Evolutionary conservation across 345 rosid species (phyloP).

Genomic region (Cardamine occulta): DNA sequence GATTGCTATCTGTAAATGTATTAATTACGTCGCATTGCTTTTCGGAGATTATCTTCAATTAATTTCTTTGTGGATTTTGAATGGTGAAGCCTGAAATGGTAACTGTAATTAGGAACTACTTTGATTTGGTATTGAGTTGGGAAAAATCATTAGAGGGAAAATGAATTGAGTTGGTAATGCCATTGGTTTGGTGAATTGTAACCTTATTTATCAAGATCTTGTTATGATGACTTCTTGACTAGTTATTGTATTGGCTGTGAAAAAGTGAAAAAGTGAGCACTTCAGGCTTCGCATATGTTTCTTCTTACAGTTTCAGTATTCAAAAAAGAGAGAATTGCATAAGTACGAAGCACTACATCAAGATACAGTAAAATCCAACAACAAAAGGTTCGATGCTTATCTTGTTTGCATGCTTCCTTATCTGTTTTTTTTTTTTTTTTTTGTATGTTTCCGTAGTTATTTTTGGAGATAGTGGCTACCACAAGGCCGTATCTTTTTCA

Average conservation of each 20-base stretch:
- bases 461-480: slow-evolving; percentile 23
- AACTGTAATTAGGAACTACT: too few relatives aligned
- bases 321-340: slow-evolving; percentile 10
- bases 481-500: not conserved
- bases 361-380: slow-evolving; percentile 29
- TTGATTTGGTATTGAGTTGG: not conserved
- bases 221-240: slow-evolving; percentile 31
- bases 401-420: slow-evolving; percentile 35
- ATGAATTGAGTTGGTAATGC: slow-evolving; percentile 3
- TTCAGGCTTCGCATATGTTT: slow-evolving; percentile 29
- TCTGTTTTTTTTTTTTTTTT: not conserved
- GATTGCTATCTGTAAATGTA: not conserved
- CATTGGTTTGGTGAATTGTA: slow-evolving; percentile 17
- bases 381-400: slow-evolving; percentile 23
- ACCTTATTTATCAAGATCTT: slow-evolving; percentile 11
- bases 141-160: slow-evolving; percentile 10
- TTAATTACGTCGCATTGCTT: not conserved
- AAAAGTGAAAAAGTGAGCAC: slow-evolving; percentile 9
- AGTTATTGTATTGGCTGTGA: slow-evolving; percentile 2
- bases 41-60: not conserved
- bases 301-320: slow-evolving; percentile 1
- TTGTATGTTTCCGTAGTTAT: not conserved
- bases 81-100: not conserved
- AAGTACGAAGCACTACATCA: slow-evolving; percentile 33
- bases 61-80: not conserved